Conservation (phyloP, 192 early-diverging fungal species). For the Entomortierella beljakovae region DNA sequence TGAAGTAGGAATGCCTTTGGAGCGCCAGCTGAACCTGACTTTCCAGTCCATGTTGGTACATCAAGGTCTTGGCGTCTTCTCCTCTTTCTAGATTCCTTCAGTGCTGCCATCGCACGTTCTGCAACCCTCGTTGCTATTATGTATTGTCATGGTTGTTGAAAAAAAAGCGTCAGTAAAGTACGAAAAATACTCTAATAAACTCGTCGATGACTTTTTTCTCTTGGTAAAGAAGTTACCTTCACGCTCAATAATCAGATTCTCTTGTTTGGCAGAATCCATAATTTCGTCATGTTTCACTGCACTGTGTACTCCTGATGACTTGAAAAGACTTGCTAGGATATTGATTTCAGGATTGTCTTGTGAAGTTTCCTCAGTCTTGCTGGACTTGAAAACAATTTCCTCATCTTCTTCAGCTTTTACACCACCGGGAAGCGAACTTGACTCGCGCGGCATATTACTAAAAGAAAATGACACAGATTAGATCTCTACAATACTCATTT, state of each 20-base stretch:
- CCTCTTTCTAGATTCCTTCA: slow-evolving; percentile 78
- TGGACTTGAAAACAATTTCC: slow-evolving; percentile 17
- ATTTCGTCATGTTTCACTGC: slow-evolving; percentile 94
- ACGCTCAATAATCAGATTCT: slow-evolving; percentile 74
- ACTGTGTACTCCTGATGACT: slow-evolving; percentile 87
- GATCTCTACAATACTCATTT: not conserved
- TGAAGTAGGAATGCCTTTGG: slow-evolving; percentile 43
- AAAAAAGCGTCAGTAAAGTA: slow-evolving; percentile 1
- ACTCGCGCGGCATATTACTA: slow-evolving; percentile 35
- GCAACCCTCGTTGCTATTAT: slow-evolving; percentile 80
- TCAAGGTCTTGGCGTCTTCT: slow-evolving; percentile 71
- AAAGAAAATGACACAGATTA: not conserved
- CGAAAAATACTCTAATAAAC: not conserved
- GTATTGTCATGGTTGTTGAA: not conserved
- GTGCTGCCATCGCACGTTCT: slow-evolving; percentile 77
- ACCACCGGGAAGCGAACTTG: slow-evolving; percentile 43
- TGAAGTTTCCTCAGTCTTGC: not conserved
- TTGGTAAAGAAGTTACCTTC: slow-evolving; percentile 61
- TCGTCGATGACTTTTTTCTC: not conserved
- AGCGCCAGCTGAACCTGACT: slow-evolving; percentile 71
- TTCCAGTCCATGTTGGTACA: slow-evolving; percentile 94
- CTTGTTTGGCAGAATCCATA: slow-evolving; percentile 73
- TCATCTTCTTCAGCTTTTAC: slow-evolving; percentile 27
- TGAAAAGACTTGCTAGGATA: slow-evolving; percentile 84
- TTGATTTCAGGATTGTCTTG: slow-evolving; percentile 58